A percentile compares a stretch with the other conserved stretches of the same genome.
Evolutionary conservation across 2,329 filamentous ascomycete genomes (phyloP).

Genomic region (Fusarium hostae): DNA sequence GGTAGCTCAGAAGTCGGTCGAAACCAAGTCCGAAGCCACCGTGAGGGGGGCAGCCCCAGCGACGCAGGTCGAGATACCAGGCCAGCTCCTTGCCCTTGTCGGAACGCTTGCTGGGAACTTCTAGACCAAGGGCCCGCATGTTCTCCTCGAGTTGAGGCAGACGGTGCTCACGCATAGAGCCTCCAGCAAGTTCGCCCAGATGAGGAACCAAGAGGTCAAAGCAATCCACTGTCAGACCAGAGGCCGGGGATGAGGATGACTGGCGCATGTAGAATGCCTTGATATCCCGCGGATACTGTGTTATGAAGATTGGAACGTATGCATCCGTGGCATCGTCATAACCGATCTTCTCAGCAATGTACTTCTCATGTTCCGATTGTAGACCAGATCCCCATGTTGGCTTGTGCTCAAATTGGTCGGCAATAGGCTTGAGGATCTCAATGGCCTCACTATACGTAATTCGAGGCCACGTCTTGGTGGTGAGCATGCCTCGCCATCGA

Average conservation of each 20-base stretch:
- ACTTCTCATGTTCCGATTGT: slow-evolving; percentile 93
- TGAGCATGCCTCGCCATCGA: slow-evolving; percentile 78
- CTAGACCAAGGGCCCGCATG: slow-evolving; percentile 76
- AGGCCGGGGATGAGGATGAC: slow-evolving; percentile 44
- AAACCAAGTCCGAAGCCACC: slow-evolving; percentile 93
- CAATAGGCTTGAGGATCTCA: slow-evolving; percentile 69
- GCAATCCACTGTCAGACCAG: slow-evolving; percentile 77
- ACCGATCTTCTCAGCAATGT: slow-evolving; percentile 76
- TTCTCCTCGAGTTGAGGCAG: slow-evolving; percentile 72
- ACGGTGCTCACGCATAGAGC: slow-evolving; percentile 88
- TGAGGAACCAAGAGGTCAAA: slow-evolving; percentile 91
- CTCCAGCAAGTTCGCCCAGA: slow-evolving; percentile 86
- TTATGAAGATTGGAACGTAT: slow-evolving; percentile 83
- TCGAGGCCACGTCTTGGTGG: slow-evolving; percentile 72
- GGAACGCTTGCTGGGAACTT: slow-evolving; percentile 50
- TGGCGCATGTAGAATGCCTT: slow-evolving; percentile 85
- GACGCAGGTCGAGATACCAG: slow-evolving; percentile 90
- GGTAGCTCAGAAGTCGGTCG: slow-evolving; percentile 85
- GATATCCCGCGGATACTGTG: slow-evolving; percentile 86
- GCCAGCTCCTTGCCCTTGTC: slow-evolving; percentile 59
- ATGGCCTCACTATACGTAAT: slow-evolving; percentile 87
- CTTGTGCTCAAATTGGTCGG: slow-evolving; percentile 71
- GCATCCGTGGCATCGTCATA: slow-evolving; percentile 57
- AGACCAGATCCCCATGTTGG: slow-evolving; percentile 80
- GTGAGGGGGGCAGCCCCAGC: slow-evolving; percentile 91